Conservation (phyloP, 495 filamentous ascomycete species). For the Arthonia radiata region DNA sequence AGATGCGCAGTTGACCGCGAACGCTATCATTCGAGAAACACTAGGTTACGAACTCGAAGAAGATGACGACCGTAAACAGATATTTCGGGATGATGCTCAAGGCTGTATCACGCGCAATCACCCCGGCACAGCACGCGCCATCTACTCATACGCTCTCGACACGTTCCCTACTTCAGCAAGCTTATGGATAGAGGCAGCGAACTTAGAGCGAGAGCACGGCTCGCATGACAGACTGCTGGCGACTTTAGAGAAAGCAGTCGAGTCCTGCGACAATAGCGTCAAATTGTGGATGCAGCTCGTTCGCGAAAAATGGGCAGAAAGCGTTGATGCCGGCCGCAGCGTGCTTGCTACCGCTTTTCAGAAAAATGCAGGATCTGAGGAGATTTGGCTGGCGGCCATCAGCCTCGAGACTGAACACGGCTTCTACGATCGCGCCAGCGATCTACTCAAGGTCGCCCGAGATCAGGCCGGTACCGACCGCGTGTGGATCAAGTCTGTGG, state of each 20-base stretch:
- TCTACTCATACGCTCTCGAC: slow-evolving; percentile 73
- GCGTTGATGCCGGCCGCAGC: slow-evolving; percentile 58
- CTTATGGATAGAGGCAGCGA: slow-evolving; percentile 70
- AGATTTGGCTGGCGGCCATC: slow-evolving; percentile 89
- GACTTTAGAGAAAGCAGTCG: slow-evolving; percentile 76
- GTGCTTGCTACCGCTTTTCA: slow-evolving; percentile 75
- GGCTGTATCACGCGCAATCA: slow-evolving; percentile 47
- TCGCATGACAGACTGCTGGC: slow-evolving; percentile 60
- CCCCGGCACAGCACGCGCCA: slow-evolving; percentile 76
- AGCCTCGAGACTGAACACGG: slow-evolving; percentile 79
- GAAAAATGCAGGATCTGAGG: slow-evolving; percentile 83
- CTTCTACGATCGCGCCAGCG: slow-evolving; percentile 53
- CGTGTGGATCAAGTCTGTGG: slow-evolving; percentile 86
- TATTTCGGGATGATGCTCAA: slow-evolving; percentile 84
- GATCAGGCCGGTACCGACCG: slow-evolving; percentile 77
- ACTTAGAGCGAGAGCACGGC: slow-evolving; percentile 77
- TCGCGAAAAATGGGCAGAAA: slow-evolving; percentile 73
- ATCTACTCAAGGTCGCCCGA: slow-evolving; percentile 56
- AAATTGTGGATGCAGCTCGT: slow-evolving; percentile 91
- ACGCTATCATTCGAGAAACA: slow-evolving; percentile 73
- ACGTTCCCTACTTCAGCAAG: slow-evolving; percentile 64
- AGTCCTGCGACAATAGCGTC: slow-evolving; percentile 72
- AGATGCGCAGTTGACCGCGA: slow-evolving; percentile 64
- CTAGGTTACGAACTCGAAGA: slow-evolving; percentile 85
- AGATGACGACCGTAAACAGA: slow-evolving; percentile 86